A percentile compares a stretch with the other conserved stretches of the same genome.
phyloP scores from a whole-genome alignment of 1,139 yeast species.

The Zygosaccharomyces sapae region DNA sequence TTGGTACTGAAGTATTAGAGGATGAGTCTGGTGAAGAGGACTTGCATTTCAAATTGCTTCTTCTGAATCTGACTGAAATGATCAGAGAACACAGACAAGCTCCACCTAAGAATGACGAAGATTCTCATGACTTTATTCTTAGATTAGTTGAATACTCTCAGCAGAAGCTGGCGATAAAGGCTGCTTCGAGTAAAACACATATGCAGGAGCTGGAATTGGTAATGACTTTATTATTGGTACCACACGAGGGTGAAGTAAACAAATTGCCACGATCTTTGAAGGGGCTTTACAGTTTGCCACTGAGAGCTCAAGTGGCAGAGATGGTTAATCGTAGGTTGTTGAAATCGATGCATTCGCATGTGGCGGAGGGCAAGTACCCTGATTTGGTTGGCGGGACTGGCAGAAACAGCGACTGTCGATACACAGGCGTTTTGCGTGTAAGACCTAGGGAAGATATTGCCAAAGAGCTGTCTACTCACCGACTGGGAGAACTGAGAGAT shows the following conservation, averaged over 20 bases:
- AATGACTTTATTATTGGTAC: constrained; percentile 62
- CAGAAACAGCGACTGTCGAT: constrained; percentile 11
- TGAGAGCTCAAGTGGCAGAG: constrained; percentile 56
- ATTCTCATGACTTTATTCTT: constrained; percentile 46
- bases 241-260: constrained; percentile 38
- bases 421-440: constrained; percentile 17
- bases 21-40: constrained; percentile 22
- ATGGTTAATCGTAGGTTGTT: constrained; percentile 48
- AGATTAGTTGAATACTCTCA: constrained; percentile 58
- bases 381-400: constrained; percentile 20
- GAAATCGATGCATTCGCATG: constrained; percentile 25
- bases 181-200: constrained; percentile 47
- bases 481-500: constrained; percentile 17
- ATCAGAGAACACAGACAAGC: constrained; percentile 44
- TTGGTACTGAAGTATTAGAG: constrained; percentile 31
- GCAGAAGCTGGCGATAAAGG: constrained; percentile 55
- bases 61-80: constrained; percentile 62
- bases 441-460: constrained; percentile 19
- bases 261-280: constrained; percentile 52
- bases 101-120: constrained; percentile 20
- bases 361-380: constrained; percentile 19
- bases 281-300: constrained; percentile 48
- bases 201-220: constrained; percentile 64
- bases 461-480: constrained; percentile 15
- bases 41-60: constrained; percentile 58